A percentile compares a stretch with the other conserved stretches of the same genome.
These are phyloP conservation scores for Spathaspora jeffriesii DNA, from an alignment of 1,139 yeast species.

Conservation along the genomic window DNA sequence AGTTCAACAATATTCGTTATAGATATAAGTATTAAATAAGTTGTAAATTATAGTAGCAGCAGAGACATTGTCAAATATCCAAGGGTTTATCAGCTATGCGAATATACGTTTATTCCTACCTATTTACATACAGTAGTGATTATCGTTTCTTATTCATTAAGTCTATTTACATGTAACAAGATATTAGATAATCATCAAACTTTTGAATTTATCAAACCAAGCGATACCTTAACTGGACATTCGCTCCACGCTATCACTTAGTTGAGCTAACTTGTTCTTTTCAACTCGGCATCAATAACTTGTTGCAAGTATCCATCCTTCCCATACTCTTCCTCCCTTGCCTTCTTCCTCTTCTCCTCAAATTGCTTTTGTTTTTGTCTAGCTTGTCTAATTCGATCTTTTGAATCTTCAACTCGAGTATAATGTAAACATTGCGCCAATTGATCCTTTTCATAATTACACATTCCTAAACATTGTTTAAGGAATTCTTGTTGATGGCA, in stretches of 20 bases:
- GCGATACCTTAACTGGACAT: too few species aligned
- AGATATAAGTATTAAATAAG: too few species aligned
- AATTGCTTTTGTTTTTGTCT: slow-evolving; percentile 56
- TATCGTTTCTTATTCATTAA: background rate
- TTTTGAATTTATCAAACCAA: too few species aligned
- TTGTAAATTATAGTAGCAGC: too few species aligned
- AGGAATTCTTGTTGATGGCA: slow-evolving; percentile 79
- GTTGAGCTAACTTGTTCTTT: background rate
- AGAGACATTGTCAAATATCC: too few species aligned
- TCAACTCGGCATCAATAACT: slow-evolving; percentile 46
- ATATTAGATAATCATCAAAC: too few species aligned
- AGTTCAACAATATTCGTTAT: too few species aligned
- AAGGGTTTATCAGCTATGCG: too few species aligned
- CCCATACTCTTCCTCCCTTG: slow-evolving; percentile 80
- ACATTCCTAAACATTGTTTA: slow-evolving; percentile 77
- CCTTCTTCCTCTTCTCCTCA: slow-evolving; percentile 57
- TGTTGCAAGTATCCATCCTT: slow-evolving; percentile 71
- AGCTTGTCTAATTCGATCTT: slow-evolving; percentile 58
- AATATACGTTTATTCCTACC: too few species aligned
- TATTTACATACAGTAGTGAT: too few species aligned
- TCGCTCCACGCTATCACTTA: background rate
- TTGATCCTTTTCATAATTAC: slow-evolving; percentile 84
- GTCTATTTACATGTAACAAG: background rate
- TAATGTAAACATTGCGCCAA: slow-evolving; percentile 77
- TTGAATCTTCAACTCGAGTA: slow-evolving; percentile 70